Evolutionary conservation across 306 rosid species (phyloP).

Genomic region (Sicyos edulis): DNA sequence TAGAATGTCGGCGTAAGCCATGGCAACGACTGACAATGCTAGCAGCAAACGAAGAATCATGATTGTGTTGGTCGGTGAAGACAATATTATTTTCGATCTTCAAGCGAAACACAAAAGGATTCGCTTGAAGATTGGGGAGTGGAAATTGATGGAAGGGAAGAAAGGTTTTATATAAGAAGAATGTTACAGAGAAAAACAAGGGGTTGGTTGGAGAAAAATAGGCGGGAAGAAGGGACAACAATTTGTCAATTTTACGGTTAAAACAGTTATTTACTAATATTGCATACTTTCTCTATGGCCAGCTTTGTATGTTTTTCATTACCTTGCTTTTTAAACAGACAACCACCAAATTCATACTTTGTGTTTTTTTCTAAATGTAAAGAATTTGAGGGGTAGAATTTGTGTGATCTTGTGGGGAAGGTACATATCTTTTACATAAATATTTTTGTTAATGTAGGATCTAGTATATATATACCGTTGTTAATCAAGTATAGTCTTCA

Average conservation of each 20-base stretch:
- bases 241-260: neutral
- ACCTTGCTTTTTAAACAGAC: neutral
- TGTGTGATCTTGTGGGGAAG: no score
- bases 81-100: neutral
- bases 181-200: neutral
- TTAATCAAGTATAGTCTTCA: no score
- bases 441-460: no score
- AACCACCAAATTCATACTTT: neutral
- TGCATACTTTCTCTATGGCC: no score
- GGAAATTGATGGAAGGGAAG: neutral
- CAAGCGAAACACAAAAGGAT: slow-evolving; percentile 19
- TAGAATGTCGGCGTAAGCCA: slow-evolving; percentile 24
- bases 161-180: neutral
- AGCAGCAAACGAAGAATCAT: slow-evolving; percentile 16
- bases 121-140: neutral
- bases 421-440: no score
- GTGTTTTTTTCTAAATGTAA: no score
- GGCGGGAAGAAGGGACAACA: slow-evolving; percentile 17
- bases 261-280: slow-evolving; percentile 11
- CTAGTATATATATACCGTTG: no score
- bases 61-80: neutral
- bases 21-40: slow-evolving; percentile 24
- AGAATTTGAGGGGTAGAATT: no score
- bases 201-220: neutral
- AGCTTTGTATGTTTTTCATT: neutral